Evolutionary conservation across 352 stramenopile species (phyloP), one percentile per base, ranked within the genome.

Genomic region (Lagenidium sp.): DNA sequence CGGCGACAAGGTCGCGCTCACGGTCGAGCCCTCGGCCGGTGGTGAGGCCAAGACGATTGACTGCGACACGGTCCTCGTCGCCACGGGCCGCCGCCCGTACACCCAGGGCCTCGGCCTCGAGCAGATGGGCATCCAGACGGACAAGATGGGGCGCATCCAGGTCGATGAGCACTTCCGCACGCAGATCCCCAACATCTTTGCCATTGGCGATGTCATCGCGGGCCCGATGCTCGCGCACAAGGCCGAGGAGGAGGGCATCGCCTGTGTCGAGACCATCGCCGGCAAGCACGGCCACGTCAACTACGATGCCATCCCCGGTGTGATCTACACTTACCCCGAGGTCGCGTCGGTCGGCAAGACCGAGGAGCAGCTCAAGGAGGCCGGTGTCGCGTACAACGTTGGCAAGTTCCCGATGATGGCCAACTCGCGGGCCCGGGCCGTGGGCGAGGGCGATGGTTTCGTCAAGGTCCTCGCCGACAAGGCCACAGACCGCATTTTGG

Each of bases 171-270:
- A 98, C 57, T 99, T 99, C 68, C 77, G 81, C 44, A 99, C 96
- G 42, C 83, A 93, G 50, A 85, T 99, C 18, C 68, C 75, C 15
- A 74, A 65, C 45, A 85, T 99, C 47, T 99, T 93, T 57, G 96
- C 96, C 21, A 98, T 99, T 64, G 96, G 96, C 36, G 96, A 99
- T 50, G 94, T 94, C 51, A 98, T 99, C 50, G 86, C 96, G 46
- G 97, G 97, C 35, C 92, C 96, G 8, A 99, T 99, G 97, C 78
- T 99, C 30, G 96, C 97, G 15, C 97, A 99, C 89, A 99, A 99
- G 79, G 96, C 97, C 22, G 97, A 99, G 72, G 96, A 99, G 57
- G 97, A 99, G 62, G 96, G 96, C 21, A 97, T 99, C 57, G 95
- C 95, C n/a, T 94, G 80, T 44, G 94, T 96, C 12, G 97, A 99